phyloP scores from a whole-genome alignment of 2,329 filamentous ascomycete species.

The Aspergillus sp. region DNA sequence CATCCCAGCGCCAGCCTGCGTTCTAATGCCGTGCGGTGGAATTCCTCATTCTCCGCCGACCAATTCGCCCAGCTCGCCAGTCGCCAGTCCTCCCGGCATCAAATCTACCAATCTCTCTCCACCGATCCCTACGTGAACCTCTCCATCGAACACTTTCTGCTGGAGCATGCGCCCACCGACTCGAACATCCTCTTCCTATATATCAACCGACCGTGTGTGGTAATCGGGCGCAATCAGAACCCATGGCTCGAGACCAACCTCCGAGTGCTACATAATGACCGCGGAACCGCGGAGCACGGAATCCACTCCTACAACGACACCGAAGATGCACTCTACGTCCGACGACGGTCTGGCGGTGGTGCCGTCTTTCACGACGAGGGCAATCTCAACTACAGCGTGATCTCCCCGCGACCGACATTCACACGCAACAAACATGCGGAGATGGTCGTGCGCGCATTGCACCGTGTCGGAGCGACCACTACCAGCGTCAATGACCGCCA shows the following conservation, averaged over 20 bases:
- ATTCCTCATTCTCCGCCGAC: constrained; percentile 33
- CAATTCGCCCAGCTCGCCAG: constrained; percentile 38
- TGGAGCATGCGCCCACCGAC: constrained; percentile 70
- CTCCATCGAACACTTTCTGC: constrained; percentile 86
- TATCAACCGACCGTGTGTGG: constrained; percentile 79
- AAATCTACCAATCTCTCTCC: constrained; percentile 71
- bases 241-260: constrained; percentile 92
- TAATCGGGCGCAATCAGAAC: constrained; percentile 96
- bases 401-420: constrained; percentile 74
- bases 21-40: constrained; percentile 23
- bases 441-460: constrained; percentile 87
- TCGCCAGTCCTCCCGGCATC: constrained; percentile 44
- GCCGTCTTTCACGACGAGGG: constrained; percentile 91
- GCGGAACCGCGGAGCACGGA: constrained; percentile 21
- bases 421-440: constrained; percentile 84
- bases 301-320: constrained; percentile 14
- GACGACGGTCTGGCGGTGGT: constrained; percentile 84
- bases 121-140: constrained; percentile 84
- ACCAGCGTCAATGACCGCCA: constrained; percentile 84
- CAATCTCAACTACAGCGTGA: constrained; percentile 94
- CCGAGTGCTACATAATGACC: constrained; percentile 54
- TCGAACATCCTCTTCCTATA: constrained; percentile 85
- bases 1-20: not conserved
- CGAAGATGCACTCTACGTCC: constrained; percentile 65
- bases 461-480: constrained; percentile 47